Conservation (phyloP, 345 rosid genomes). For the Cardiospermum halicacabum region DNA sequence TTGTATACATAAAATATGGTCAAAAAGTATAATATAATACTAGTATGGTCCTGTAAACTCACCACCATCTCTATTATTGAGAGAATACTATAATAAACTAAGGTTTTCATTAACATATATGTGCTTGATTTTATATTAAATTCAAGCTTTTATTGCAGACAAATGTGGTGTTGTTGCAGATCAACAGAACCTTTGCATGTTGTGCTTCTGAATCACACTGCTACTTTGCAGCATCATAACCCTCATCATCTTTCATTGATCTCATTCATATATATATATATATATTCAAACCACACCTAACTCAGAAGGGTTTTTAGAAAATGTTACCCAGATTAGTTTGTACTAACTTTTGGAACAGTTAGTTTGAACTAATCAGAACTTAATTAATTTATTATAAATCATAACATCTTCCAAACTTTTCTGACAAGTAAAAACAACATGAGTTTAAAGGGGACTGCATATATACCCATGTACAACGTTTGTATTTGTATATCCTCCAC, state of each 20-base stretch:
- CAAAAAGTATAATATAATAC: conserved; percentile 7
- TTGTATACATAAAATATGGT: conserved; percentile 6
- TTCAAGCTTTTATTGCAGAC: conserved; percentile 23
- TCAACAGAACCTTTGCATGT: conserved; percentile 14
- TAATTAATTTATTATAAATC: too few relatives aligned
- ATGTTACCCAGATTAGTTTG: too few relatives aligned
- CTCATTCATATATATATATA: too few relatives aligned
- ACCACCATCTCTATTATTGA: conserved; percentile 18
- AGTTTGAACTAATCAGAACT: too few relatives aligned
- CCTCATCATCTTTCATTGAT: too few relatives aligned
- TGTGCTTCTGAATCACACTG: background rate
- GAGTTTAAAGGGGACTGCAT: background rate
- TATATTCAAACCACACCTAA: too few relatives aligned
- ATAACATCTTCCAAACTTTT: background rate
- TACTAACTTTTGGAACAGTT: too few relatives aligned
- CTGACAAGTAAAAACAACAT: background rate
- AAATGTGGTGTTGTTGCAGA: conserved; percentile 28
- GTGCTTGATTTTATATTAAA: conserved; percentile 22
- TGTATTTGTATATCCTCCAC: background rate
- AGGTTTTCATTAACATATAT: conserved; percentile 20
- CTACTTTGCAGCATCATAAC: too few relatives aligned
- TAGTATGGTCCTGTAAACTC: background rate
- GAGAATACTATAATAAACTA: conserved; percentile 25
- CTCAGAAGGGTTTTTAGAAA: too few relatives aligned
- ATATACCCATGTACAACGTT: background rate